Conservation (phyloP, 768 basidiomycete genomes). For the Leccinellum luteum region DNA sequence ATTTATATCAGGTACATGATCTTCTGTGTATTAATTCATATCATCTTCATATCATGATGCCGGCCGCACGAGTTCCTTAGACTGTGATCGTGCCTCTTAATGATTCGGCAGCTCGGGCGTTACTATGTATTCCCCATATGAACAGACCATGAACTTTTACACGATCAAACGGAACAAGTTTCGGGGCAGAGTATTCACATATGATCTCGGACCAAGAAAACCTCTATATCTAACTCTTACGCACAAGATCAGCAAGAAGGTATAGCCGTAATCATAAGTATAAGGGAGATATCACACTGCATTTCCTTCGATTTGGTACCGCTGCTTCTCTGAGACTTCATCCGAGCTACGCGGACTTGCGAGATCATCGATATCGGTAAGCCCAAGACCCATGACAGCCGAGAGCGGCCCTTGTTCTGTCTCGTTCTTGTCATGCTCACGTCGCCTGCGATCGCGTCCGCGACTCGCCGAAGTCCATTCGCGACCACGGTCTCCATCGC, state of each 20-base stretch:
- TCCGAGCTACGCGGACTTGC: constrained; percentile 6
- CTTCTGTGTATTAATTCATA: neutral
- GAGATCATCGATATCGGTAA: constrained; percentile 22
- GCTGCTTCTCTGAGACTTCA: constrained; percentile 18
- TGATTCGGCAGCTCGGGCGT: too few relatives aligned
- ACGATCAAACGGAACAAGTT: neutral
- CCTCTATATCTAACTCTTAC: neutral
- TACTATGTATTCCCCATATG: too few relatives aligned
- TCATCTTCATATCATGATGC: neutral
- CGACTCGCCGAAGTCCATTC: constrained; percentile 3
- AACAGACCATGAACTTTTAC: too few relatives aligned
- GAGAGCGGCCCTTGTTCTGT: constrained; percentile 20
- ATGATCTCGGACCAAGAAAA: neutral
- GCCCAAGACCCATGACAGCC: constrained; percentile 29
- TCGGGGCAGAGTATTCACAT: neutral
- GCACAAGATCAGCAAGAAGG: neutral
- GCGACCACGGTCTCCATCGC: neutral
- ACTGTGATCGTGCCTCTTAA: neutral
- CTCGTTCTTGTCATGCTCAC: neutral
- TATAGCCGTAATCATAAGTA: neutral
- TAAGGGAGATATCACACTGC: neutral
- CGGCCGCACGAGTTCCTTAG: too few relatives aligned
- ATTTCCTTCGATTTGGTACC: neutral
- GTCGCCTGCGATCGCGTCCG: constrained; percentile 12
- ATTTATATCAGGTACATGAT: neutral